phyloP scores from a whole-genome alignment of 2,329 filamentous ascomycete genomes.

The Helminthosporium solani region DNA sequence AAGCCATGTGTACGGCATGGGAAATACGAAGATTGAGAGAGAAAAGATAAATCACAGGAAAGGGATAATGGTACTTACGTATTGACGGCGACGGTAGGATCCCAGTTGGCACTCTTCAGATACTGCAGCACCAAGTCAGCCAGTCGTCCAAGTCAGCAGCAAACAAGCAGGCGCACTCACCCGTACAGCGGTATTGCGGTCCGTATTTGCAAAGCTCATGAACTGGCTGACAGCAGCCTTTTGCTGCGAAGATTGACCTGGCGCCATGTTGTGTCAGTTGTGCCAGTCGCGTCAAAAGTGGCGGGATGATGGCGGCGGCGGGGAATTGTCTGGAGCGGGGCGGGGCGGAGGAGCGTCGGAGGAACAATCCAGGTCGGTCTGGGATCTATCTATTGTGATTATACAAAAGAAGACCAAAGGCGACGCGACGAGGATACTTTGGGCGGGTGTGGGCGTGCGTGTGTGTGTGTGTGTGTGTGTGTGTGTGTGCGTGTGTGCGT shows the following conservation, averaged over 20 bases:
- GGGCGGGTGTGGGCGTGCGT: too few relatives aligned
- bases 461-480: too few relatives aligned
- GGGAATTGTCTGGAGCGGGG: background rate
- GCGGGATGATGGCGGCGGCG: background rate
- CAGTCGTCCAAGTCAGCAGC: background rate
- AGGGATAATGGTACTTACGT: constrained; percentile 42
- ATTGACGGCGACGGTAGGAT: constrained; percentile 48
- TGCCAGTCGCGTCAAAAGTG: background rate
- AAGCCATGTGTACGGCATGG: background rate
- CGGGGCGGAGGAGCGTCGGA: background rate
- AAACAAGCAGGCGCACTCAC: constrained; percentile 18
- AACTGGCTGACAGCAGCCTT: constrained; percentile 50
- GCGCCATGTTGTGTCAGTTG: constrained; percentile 45
- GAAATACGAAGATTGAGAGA: too few relatives aligned
- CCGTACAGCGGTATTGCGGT: constrained; percentile 46
- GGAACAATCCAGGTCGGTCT: background rate
- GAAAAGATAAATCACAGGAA: too few relatives aligned
- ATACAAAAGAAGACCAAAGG: background rate
- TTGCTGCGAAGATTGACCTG: constrained; percentile 49
- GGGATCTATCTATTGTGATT: background rate
- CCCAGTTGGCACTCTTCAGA: constrained; percentile 50
- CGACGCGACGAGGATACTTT: background rate
- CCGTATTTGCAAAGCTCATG: constrained; percentile 46
- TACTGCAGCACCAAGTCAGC: constrained; percentile 24
- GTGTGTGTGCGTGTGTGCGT: too few relatives aligned